These are phyloP conservation scores for Ophiostoma quercus DNA, from an alignment of 2,329 filamentous ascomycete species.

Conservation along the genomic window DNA sequence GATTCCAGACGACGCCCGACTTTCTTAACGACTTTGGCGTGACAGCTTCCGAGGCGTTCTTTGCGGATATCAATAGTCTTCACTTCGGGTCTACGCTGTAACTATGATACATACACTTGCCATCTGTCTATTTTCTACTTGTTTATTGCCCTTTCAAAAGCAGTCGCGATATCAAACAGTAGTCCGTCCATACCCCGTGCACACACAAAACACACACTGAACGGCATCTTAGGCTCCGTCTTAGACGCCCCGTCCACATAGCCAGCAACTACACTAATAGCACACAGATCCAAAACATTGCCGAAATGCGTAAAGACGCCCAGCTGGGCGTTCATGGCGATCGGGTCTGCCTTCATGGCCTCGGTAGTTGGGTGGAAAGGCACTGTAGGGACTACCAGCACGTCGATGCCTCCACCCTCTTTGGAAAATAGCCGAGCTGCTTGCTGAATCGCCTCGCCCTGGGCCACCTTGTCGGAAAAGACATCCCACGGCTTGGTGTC, in stretches of 20 bases:
- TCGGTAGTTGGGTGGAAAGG: neutral
- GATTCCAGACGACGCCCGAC: neutral
- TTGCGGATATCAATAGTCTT: neutral
- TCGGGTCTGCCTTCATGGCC: neutral
- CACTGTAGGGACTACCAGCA: neutral
- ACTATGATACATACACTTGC: neutral
- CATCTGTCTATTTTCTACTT: neutral
- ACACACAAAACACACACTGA: constrained; percentile 42
- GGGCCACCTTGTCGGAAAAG: constrained; percentile 28
- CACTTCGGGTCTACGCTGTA: neutral
- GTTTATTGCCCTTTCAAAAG: constrained; percentile 26
- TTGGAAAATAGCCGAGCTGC: neutral
- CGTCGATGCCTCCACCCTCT: neutral
- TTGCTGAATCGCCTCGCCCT: neutral
- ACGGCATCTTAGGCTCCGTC: constrained; percentile 43
- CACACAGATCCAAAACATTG: neutral
- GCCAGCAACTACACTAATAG: neutral
- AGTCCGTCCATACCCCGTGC: constrained; percentile 39
- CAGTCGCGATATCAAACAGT: constrained; percentile 35
- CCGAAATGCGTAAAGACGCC: neutral
- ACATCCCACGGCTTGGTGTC: constrained; percentile 43
- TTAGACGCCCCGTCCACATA: neutral
- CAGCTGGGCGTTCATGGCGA: neutral
- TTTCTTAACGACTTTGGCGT: constrained; percentile 1
- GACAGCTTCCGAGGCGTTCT: neutral